These are phyloP conservation scores for Leccinum solheimii DNA, from an alignment of 1,284 basidiomycete species.

Conservation along the genomic window DNA sequence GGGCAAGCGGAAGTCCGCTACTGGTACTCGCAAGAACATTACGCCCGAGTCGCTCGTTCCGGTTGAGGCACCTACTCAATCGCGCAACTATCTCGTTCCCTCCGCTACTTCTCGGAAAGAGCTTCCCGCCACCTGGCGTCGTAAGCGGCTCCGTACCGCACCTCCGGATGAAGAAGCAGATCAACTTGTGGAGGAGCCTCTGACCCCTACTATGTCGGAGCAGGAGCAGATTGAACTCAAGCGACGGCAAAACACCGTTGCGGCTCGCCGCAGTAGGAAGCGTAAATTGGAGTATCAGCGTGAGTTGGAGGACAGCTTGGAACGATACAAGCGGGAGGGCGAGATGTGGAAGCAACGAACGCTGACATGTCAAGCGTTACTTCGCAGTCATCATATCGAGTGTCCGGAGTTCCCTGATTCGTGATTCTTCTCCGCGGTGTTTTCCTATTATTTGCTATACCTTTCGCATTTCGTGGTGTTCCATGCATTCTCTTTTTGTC, in stretches of 20 bases:
- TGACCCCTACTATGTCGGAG: slow-evolving; percentile 48
- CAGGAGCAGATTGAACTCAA: slow-evolving; percentile 72
- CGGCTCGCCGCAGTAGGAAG: slow-evolving; percentile 72
- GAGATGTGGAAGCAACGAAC: slow-evolving; percentile 61
- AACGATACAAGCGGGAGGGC: slow-evolving; percentile 48
- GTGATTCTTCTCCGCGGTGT: slow-evolving; percentile 23
- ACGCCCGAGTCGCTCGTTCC: slow-evolving; percentile 52
- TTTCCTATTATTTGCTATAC: slow-evolving; percentile 19
- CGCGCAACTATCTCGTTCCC: slow-evolving; percentile 55
- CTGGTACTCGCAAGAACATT: slow-evolving; percentile 56
- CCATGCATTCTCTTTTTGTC: slow-evolving; percentile 11
- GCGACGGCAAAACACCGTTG: slow-evolving; percentile 78
- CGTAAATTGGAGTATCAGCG: slow-evolving; percentile 75
- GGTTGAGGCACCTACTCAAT: slow-evolving; percentile 57
- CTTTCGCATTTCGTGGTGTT: background rate
- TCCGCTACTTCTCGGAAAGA: slow-evolving; percentile 61
- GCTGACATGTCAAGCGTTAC: slow-evolving; percentile 45
- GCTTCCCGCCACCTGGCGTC: slow-evolving; percentile 50
- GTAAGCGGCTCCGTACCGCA: slow-evolving; percentile 55
- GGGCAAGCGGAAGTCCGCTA: slow-evolving; percentile 37
- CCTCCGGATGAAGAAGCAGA: slow-evolving; percentile 55
- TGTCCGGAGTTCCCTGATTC: slow-evolving; percentile 43
- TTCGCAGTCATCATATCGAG: slow-evolving; percentile 47
- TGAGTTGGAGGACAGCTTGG: slow-evolving; percentile 55
- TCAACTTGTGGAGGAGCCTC: slow-evolving; percentile 45